A percentile compares a stretch with the other conserved stretches of the same genome.
phyloP scores from a whole-genome alignment of 2,329 filamentous ascomycete genomes.

The Neurospora crassa region DNA sequence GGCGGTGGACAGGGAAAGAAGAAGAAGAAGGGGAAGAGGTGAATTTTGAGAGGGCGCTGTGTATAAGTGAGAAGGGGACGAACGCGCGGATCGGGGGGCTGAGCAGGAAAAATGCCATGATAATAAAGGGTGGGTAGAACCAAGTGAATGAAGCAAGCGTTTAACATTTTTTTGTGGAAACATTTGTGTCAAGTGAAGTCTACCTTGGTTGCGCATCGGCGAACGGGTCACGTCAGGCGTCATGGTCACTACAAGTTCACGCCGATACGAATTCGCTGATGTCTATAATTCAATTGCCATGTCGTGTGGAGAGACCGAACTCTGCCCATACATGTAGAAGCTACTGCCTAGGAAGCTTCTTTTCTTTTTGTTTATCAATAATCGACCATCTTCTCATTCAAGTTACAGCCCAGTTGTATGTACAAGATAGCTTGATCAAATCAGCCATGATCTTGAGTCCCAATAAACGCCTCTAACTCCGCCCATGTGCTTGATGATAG shows the following conservation, averaged over 20 bases:
- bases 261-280: neutral
- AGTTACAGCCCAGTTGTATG: neutral
- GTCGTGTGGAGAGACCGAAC: neutral
- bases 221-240: neutral
- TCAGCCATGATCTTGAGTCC: neutral
- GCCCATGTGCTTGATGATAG: neutral
- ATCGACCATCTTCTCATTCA: neutral
- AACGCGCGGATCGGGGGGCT: neutral
- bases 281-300: neutral
- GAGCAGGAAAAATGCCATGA: neutral
- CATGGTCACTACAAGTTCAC: neutral
- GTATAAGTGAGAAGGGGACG: neutral
- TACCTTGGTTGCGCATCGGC: too few relatives aligned
- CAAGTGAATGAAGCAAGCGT: neutral
- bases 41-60: conserved; percentile 17
- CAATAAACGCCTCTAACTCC: neutral
- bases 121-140: neutral
- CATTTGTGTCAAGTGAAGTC: neutral
- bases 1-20: conserved; percentile 53
- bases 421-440: neutral
- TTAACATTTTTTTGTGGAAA: neutral
- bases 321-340: neutral
- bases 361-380: neutral
- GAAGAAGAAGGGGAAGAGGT: conserved; percentile 65
- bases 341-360: neutral